Percentiles rank a stretch among this genome's conserved stretches.
Evolutionary conservation across 1,284 basidiomycete species (phyloP).

Genomic region (Heterobasidion occidentale): DNA sequence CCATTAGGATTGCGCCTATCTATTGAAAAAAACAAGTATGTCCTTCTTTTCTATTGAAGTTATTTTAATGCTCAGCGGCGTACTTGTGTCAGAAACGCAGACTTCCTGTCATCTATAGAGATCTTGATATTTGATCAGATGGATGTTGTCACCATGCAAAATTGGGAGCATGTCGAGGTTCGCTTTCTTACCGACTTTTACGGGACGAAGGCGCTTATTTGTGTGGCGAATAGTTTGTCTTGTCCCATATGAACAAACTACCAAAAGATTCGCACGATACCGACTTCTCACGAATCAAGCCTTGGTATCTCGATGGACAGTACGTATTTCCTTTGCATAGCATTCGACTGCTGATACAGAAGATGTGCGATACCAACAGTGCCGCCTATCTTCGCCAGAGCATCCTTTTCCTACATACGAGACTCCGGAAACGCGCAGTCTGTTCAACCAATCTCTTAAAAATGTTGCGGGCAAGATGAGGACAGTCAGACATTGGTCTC

Average conservation of each 20-base stretch:
- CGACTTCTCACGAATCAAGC: slow-evolving; percentile 95
- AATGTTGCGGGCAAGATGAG: slow-evolving; percentile 85
- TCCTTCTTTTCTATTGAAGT: background rate
- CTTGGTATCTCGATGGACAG: slow-evolving; percentile 95
- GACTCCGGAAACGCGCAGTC: slow-evolving; percentile 77
- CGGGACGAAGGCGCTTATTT: background rate
- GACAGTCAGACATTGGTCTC: slow-evolving; percentile 58
- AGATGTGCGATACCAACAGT: slow-evolving; percentile 31
- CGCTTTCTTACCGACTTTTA: slow-evolving; percentile 9
- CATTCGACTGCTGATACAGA: background rate
- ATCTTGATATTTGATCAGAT: slow-evolving; percentile 89
- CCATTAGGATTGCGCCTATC: slow-evolving; percentile 88
- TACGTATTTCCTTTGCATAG: slow-evolving; percentile 34
- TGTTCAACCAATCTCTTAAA: slow-evolving; percentile 68
- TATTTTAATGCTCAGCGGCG: background rate
- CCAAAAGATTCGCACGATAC: slow-evolving; percentile 91
- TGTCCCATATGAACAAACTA: slow-evolving; percentile 79
- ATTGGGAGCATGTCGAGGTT: slow-evolving; percentile 97
- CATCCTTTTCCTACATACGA: slow-evolving; percentile 84
- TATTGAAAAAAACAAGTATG: slow-evolving; percentile 89
- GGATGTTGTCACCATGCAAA: slow-evolving; percentile 95
- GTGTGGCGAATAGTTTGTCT: slow-evolving; percentile 59
- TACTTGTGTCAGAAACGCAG: slow-evolving; percentile 50
- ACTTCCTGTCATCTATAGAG: slow-evolving; percentile 93
- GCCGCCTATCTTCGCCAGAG: slow-evolving; percentile 83